Evolutionary conservation across 2,329 filamentous ascomycete species (phyloP).

Genomic region (Neonectria hederae): DNA sequence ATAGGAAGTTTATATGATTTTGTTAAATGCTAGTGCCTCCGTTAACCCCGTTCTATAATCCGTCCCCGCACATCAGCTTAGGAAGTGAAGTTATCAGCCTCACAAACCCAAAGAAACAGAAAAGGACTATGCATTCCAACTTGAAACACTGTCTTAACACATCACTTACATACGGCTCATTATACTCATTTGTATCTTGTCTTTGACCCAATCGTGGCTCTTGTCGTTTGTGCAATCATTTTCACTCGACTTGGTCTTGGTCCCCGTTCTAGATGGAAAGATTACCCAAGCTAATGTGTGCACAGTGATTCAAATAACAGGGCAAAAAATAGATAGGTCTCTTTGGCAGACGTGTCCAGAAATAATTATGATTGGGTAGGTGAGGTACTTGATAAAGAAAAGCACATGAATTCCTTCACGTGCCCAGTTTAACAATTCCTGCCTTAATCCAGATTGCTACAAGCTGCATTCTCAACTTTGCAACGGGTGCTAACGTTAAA

Average conservation of each 20-base stretch:
- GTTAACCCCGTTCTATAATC: background rate
- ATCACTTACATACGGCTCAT: fast-evolving
- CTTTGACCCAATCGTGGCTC: too few species aligned
- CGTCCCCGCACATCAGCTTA: background rate
- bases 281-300: too few species aligned
- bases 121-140: background rate
- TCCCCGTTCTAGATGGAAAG: background rate
- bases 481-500: background rate
- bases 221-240: background rate
- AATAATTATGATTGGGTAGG: background rate
- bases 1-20: background rate
- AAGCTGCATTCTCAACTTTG: background rate
- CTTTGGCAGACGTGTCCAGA: too few species aligned
- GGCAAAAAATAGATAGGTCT: too few species aligned
- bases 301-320: too few species aligned
- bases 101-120: background rate
- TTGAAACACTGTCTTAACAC: background rate
- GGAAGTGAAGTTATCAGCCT: background rate
- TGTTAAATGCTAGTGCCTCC: background rate
- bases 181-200: background rate
- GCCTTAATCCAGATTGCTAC: background rate
- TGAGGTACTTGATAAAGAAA: background rate
- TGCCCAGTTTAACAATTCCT: background rate
- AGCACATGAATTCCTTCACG: background rate
- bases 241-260: background rate